phyloP scores from a whole-genome alignment of 2,329 filamentous ascomycete species.

The Falciphora oryzae region DNA sequence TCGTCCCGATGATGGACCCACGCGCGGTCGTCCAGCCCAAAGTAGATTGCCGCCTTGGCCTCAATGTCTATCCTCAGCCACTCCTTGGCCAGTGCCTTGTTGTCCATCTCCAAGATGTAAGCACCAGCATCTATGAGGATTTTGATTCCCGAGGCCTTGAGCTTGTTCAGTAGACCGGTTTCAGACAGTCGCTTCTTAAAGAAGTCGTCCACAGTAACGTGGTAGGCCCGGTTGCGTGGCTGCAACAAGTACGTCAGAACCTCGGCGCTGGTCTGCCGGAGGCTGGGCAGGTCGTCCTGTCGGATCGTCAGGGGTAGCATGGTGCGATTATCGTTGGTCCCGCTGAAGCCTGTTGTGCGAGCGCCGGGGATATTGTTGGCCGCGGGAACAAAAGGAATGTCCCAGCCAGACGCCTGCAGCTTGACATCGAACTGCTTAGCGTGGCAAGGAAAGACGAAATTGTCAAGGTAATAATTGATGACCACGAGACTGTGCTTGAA shows the following conservation, averaged over 20 bases:
- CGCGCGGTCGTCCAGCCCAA: background rate
- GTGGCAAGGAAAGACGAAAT: slow-evolving; percentile 55
- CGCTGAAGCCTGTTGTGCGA: slow-evolving; percentile 61
- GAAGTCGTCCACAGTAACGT: slow-evolving; percentile 23
- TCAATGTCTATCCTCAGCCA: slow-evolving; percentile 40
- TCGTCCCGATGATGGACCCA: slow-evolving; percentile 32
- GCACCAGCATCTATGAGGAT: slow-evolving; percentile 70
- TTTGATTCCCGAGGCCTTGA: slow-evolving; percentile 38
- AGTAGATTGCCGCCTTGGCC: background rate
- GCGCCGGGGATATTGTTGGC: slow-evolving; percentile 30
- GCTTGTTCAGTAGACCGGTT: slow-evolving; percentile 30
- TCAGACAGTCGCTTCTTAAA: slow-evolving; percentile 23
- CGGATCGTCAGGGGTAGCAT: slow-evolving; percentile 50
- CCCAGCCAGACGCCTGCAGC: slow-evolving; percentile 62
- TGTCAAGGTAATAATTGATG: slow-evolving; percentile 58
- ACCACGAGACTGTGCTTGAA: slow-evolving; percentile 45
- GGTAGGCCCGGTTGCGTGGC: slow-evolving; percentile 31
- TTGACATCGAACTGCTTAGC: slow-evolving; percentile 59
- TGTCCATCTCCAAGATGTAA: slow-evolving; percentile 60
- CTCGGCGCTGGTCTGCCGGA: slow-evolving; percentile 61
- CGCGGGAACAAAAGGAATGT: slow-evolving; percentile 39
- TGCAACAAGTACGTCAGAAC: slow-evolving; percentile 56
- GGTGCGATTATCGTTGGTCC: slow-evolving; percentile 57
- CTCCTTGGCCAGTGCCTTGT: slow-evolving; percentile 42
- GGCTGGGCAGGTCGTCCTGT: slow-evolving; percentile 47